Evolutionary conservation across 148 eudicot species (phyloP).

Genomic region (Amaranthus cruentus): DNA sequence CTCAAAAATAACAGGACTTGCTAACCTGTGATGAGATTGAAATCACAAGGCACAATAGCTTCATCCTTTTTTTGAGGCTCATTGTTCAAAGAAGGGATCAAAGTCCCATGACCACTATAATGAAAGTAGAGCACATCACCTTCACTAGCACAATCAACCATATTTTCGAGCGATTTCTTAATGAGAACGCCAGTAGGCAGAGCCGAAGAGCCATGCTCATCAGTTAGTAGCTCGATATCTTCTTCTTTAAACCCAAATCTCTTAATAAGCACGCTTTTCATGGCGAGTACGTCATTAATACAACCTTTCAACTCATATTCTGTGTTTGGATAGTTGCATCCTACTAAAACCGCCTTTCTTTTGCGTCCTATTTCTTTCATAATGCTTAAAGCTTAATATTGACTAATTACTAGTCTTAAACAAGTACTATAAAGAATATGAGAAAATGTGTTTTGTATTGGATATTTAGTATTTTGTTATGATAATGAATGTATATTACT

Average conservation of each 20-base stretch:
- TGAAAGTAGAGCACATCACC: slow-evolving; percentile 60
- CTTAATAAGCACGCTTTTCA: slow-evolving; percentile 32
- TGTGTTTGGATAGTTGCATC: slow-evolving; percentile 57
- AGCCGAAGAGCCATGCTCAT: slow-evolving; percentile 27
- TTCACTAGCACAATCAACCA: slow-evolving; percentile 42
- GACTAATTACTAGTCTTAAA: not conserved
- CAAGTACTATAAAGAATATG: not conserved
- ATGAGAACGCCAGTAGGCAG: slow-evolving; percentile 64
- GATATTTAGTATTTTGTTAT: not conserved
- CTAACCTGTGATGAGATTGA: slow-evolving; percentile 62
- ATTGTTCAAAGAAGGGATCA: slow-evolving; percentile 30
- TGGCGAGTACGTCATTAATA: slow-evolving; percentile 48
- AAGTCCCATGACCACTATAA: slow-evolving; percentile 66
- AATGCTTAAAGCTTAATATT: not conserved
- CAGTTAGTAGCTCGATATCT: slow-evolving; percentile 41
- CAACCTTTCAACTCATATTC: slow-evolving; percentile 47
- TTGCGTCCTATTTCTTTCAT: slow-evolving; percentile 4
- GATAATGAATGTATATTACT: not conserved
- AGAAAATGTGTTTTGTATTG: not conserved
- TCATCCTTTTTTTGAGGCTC: slow-evolving; percentile 44
- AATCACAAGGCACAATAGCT: slow-evolving; percentile 63
- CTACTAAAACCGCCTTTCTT: slow-evolving; percentile 48
- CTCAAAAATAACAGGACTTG: no score
- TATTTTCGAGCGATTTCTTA: slow-evolving; percentile 36
- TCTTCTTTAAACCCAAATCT: slow-evolving; percentile 38